Evolutionary conservation across 495 filamentous ascomycete genomes (phyloP), one percentile per base, ranked within the genome.

Genomic region (Hypomontagnella monticulosa): DNA sequence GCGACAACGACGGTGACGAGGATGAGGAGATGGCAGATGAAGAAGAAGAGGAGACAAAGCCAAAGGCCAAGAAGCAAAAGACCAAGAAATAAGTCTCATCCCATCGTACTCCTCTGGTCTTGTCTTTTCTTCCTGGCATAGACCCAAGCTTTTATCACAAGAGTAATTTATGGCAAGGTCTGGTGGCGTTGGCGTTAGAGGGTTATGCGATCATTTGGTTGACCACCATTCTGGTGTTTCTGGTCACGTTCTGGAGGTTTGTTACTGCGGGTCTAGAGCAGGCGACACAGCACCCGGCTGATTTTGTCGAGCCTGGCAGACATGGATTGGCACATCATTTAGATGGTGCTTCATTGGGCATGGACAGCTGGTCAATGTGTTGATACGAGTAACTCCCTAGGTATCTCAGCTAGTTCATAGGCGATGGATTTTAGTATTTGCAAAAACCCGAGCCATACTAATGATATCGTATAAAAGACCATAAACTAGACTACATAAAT

Each of bases 61-160:
- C 79, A 3, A 83, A 83, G 74, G n/a, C 71, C 1, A 83, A 83
- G 74, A 83, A 83, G 66, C 79, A 77, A 65, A 81, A 81, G 71
- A 79, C 71, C 2, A 70, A 52, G 11, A 70, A 70, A 55, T 70
- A 63, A 59, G 20, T 48, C 4, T 15, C 15, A 40, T 36, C 8
- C 33, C 23, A 27, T 40, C 18, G 38, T 33, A 16, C 9, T 2
- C 23, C 10, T 11, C 7, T n/a, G 15, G 14, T 16, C 48, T 19
- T 49, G 40, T 51, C 44, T 46, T 32, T 60, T 52, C 20, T 30
- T 52, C 44, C 7, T 19, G 33, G 50, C 50, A 56, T 64, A 51
- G 19, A 33, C 56, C 33, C 27, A 20, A 46, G 23, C 60, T 69
- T 52, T 66, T 46, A 30, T 61, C 42, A 44, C 60, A 51, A 51